These are phyloP conservation scores for Prunus fruticosa DNA, from an alignment of 306 rosid genomes.

Conservation along the genomic window DNA sequence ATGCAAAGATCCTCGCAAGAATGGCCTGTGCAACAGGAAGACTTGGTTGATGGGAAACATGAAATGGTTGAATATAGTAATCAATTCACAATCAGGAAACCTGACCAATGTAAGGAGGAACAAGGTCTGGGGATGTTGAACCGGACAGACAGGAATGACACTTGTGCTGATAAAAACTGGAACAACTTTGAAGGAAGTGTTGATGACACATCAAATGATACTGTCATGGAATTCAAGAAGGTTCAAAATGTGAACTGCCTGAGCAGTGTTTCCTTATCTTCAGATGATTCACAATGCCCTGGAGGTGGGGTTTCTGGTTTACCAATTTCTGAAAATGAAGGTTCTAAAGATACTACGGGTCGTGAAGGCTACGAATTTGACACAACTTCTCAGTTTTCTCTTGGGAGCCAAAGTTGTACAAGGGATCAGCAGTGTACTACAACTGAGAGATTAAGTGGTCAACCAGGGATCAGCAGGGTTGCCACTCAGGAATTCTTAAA, in stretches of 20 bases:
- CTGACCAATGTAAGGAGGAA: conserved; percentile 24
- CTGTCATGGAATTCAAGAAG: conserved; percentile 23
- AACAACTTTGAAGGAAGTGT: conserved; percentile 12
- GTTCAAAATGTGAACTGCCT: conserved; percentile 34
- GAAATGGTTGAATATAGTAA: conserved; percentile 27
- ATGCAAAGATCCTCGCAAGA: conserved; percentile 42
- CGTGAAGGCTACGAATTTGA: conserved; percentile 29
- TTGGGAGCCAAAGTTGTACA: conserved; percentile 43
- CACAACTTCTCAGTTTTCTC: conserved; percentile 21
- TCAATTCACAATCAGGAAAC: conserved; percentile 21
- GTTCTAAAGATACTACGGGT: conserved; percentile 19
- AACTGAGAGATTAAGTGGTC: conserved; percentile 26
- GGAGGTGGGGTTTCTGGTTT: conserved; percentile 21
- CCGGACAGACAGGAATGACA: conserved; percentile 15
- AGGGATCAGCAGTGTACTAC: conserved; percentile 25
- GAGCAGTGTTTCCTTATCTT: conserved; percentile 29
- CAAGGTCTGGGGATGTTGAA: conserved; percentile 32
- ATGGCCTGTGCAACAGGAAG: conserved; percentile 29
- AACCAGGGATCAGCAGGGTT: conserved; percentile 14
- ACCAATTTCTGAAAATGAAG: conserved; percentile 27
- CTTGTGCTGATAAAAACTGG: conserved; percentile 23
- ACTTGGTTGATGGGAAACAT: conserved; percentile 28
- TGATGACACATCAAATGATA: conserved; percentile 30
- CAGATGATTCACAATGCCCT: conserved; percentile 33
- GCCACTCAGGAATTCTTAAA: conserved; percentile 27